These are phyloP conservation scores for Botrytis pseudocinerea DNA, from an alignment of 2,329 filamentous ascomycete genomes.

Conservation along the genomic window DNA sequence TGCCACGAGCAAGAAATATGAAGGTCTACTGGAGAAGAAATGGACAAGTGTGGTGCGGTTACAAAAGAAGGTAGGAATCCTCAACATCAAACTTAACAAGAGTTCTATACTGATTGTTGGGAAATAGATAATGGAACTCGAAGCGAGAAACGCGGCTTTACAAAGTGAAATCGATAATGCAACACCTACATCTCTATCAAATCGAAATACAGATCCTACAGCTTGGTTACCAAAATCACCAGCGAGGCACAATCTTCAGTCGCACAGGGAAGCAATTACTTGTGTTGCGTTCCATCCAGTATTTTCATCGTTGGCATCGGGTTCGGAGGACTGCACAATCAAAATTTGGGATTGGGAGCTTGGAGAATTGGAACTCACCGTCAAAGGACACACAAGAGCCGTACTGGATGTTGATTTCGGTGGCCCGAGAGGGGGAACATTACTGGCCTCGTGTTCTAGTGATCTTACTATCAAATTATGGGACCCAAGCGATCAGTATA, in stretches of 20 bases:
- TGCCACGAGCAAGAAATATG: conserved; percentile 87
- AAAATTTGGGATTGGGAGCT: conserved; percentile 98
- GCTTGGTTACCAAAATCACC: conserved; percentile 86
- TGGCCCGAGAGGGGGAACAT: conserved; percentile 74
- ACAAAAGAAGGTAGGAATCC: conserved; percentile 78
- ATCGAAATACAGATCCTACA: conserved; percentile 78
- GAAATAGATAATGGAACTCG: conserved; percentile 87
- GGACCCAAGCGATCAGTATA: conserved; percentile 91
- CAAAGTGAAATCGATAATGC: conserved; percentile 84
- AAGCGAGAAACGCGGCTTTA: conserved; percentile 69
- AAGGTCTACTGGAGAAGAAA: conserved; percentile 93
- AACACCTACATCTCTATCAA: conserved; percentile 72
- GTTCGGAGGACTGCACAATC: conserved; percentile 89
- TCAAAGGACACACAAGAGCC: conserved; percentile 89
- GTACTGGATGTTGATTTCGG: conserved; percentile 90
- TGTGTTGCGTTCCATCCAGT: conserved; percentile 91
- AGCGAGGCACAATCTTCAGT: conserved; percentile 78
- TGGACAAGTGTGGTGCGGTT: conserved; percentile 94
- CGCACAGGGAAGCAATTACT: conserved; percentile 77
- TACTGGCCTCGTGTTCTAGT: conserved; percentile 69
- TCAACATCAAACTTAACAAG: conserved; percentile 16
- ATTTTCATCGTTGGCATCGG: conserved; percentile 86
- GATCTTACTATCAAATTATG: conserved; percentile 94
- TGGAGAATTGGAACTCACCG: conserved; percentile 83
- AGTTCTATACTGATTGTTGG: conserved; percentile 18